These are phyloP conservation scores for Toxoplasma gondii DNA, from an alignment of 169 alveolate species.

Conservation along the genomic window DNA sequence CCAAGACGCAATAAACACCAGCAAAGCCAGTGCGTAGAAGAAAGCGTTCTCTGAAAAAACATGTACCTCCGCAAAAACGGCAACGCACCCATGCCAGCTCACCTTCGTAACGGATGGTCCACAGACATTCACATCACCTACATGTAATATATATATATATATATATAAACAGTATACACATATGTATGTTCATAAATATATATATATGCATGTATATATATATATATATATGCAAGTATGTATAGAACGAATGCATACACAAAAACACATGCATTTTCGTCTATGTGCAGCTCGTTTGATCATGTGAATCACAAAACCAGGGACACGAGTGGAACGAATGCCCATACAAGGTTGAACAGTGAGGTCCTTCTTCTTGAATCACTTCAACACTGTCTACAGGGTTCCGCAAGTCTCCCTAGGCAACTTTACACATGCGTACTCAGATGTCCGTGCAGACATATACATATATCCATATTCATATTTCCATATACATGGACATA, in stretches of 20 bases:
- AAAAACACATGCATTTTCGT: background rate
- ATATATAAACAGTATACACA: background rate
- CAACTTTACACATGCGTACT: background rate
- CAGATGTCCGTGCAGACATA: background rate
- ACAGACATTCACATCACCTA: background rate
- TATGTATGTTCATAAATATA: too few species aligned
- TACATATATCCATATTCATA: background rate
- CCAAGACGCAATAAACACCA: constrained; percentile 87
- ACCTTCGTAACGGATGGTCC: background rate
- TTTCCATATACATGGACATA: background rate
- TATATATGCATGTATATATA: too few species aligned
- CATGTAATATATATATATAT: background rate
- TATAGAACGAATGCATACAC: background rate
- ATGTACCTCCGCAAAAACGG: background rate
- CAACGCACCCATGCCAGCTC: background rate
- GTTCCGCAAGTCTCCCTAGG: too few species aligned
- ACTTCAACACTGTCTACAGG: too few species aligned
- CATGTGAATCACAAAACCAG: background rate
- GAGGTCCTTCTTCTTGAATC: too few species aligned
- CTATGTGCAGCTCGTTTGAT: background rate
- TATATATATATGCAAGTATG: background rate
- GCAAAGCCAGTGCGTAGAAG: constrained; percentile 88
- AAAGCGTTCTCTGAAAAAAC: constrained; percentile 88
- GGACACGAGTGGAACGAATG: too few species aligned
- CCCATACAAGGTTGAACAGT: too few species aligned